A percentile compares a stretch with the other conserved stretches of the same genome.
Evolutionary conservation across 2,329 filamentous ascomycete genomes (phyloP).

Genomic region (Xylariaceae sp.): DNA sequence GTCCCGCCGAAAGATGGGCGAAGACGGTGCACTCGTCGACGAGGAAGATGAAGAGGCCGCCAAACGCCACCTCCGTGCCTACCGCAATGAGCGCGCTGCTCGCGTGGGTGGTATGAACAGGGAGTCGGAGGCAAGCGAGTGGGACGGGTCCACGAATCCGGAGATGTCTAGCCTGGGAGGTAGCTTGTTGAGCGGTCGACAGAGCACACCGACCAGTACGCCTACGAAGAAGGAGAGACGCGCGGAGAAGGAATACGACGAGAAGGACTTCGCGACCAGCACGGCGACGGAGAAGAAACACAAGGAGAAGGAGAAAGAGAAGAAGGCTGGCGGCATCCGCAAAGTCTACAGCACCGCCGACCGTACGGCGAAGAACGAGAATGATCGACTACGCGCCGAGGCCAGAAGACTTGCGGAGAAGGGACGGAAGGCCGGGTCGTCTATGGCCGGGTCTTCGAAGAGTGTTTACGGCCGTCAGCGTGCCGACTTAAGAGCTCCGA

Average conservation of each 20-base stretch:
- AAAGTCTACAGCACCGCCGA: conserved; percentile 61
- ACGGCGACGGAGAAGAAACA: neutral
- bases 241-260: conserved; percentile 1
- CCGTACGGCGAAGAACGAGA: conserved; percentile 48
- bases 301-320: neutral
- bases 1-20: conserved; percentile 43
- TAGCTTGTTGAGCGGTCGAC: conserved; percentile 55
- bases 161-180: conserved; percentile 62
- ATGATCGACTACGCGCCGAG: conserved; percentile 54
- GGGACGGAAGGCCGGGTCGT: conserved; percentile 35
- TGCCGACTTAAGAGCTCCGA: conserved; percentile 41
- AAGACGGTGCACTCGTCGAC: conserved; percentile 61
- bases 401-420: conserved; percentile 53
- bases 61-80: conserved; percentile 69
- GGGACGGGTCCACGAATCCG: conserved; percentile 69
- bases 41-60: conserved; percentile 60
- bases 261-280: neutral
- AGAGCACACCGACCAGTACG: conserved; percentile 49
- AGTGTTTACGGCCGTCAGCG: conserved; percentile 54
- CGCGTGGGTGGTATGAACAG: conserved; percentile 87
- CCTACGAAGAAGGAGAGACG: conserved; percentile 7
- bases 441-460: conserved; percentile 19
- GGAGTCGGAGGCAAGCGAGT: conserved; percentile 71
- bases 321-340: conserved; percentile 46
- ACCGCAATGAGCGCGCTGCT: conserved; percentile 82